These are phyloP conservation scores for Eucommia ulmoides DNA, from an alignment of 257 asterid genomes.

Conservation along the genomic window DNA sequence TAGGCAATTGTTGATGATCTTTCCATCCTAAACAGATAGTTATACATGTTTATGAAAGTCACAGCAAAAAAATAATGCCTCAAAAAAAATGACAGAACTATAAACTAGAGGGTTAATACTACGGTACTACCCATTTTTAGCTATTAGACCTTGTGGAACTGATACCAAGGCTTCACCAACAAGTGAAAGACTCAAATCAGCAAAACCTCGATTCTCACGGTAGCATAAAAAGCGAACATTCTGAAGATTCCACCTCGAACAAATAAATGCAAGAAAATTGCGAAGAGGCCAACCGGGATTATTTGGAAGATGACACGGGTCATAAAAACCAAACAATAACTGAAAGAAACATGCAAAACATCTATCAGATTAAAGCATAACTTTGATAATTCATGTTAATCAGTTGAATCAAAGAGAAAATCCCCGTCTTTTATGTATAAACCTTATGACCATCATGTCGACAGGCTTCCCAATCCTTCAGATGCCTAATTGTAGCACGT, in stretches of 20 bases:
- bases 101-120: slow-evolving; percentile 10
- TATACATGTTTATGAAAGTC: slow-evolving; percentile 14
- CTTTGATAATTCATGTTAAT: no score
- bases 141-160: slow-evolving; percentile 52
- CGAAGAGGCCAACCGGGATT: slow-evolving; percentile 99
- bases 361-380: no score
- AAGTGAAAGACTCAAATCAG: slow-evolving; percentile 64
- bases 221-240: slow-evolving; percentile 62
- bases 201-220: slow-evolving; percentile 87
- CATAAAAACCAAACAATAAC: slow-evolving; percentile 88
- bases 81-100: slow-evolving; percentile 4
- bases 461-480: slow-evolving; percentile 61
- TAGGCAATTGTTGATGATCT: slow-evolving; percentile 38
- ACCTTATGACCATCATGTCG: slow-evolving; percentile 58
- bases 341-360: slow-evolving; percentile 17
- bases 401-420: no score
- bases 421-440: no score
- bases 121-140: slow-evolving; percentile 8
- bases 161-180: slow-evolving; percentile 71
- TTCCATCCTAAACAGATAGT: slow-evolving; percentile 31
- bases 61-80: background rate
- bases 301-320: slow-evolving; percentile 66
- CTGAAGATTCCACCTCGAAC: slow-evolving; percentile 53
- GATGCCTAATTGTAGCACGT: slow-evolving; percentile 38
- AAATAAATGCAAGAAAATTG: slow-evolving; percentile 60